Percentiles rank a stretch among this genome's conserved stretches.
Evolutionary conservation across 2,329 filamentous ascomycete genomes (phyloP).

Genomic region (Trichoderma sp.): DNA sequence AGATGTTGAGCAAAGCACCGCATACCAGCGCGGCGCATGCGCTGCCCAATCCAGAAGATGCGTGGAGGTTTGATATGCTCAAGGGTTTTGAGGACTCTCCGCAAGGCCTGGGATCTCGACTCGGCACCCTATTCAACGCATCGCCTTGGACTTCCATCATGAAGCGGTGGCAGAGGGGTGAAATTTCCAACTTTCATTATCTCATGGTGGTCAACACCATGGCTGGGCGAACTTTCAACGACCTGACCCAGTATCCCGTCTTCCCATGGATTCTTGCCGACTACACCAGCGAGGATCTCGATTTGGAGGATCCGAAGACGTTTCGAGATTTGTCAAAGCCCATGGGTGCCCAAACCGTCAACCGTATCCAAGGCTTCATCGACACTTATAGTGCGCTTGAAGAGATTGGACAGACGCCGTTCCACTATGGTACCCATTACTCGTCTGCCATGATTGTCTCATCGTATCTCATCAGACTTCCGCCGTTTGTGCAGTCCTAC

Average conservation of each 20-base stretch:
- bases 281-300: slow-evolving; percentile 89
- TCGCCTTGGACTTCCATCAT: slow-evolving; percentile 79
- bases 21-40: slow-evolving; percentile 69
- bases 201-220: slow-evolving; percentile 98
- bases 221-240: slow-evolving; percentile 95
- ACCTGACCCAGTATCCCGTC: slow-evolving; percentile 95
- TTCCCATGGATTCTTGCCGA: slow-evolving; percentile 97
- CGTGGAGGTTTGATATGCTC: slow-evolving; percentile 86
- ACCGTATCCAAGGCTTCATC: slow-evolving; percentile 73
- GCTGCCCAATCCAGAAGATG: slow-evolving; percentile 76
- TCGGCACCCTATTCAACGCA: slow-evolving; percentile 87
- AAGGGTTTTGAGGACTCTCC: slow-evolving; percentile 60
- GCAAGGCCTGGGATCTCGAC: slow-evolving; percentile 74
- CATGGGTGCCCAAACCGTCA: slow-evolving; percentile 84
- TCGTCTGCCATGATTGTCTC: slow-evolving; percentile 99
- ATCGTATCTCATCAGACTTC: slow-evolving; percentile 89
- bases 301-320: slow-evolving; percentile 76
- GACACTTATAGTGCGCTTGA: slow-evolving; percentile 83
- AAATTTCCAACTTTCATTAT: slow-evolving; percentile 98
- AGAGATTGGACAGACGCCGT: slow-evolving; percentile 89
- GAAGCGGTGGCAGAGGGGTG: slow-evolving; percentile 84
- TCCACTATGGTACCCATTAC: slow-evolving; percentile 98
- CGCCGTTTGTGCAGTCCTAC: slow-evolving; percentile 95
- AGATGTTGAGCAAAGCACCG: slow-evolving; percentile 74
- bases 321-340: slow-evolving; percentile 93